Evolutionary conservation across 805 yeast genomes (phyloP), one percentile per base, ranked within the genome.

Genomic region (Komagataella mondaviorum): DNA sequence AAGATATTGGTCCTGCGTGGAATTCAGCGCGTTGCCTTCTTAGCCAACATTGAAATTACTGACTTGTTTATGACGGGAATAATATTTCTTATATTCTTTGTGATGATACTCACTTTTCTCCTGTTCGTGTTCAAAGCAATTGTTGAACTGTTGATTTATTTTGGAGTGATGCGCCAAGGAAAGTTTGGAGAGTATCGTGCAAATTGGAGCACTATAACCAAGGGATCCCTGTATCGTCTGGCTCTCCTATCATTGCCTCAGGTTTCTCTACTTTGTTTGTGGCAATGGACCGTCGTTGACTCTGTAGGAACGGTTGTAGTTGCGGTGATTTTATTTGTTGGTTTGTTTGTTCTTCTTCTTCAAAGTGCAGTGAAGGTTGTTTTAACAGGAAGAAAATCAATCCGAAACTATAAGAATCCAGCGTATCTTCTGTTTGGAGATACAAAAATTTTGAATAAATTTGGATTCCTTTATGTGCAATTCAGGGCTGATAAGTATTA

Each of bases 361-460:
- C 88, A 80, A 63, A 96, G 96, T 3, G 77, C 93, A 1, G 60
- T 73, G 17, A 80, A 84, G 62, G 91, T 89, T n/a, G 64, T 86
- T 49, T 53, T 76, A n/a, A 74, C 81, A 53, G 99, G 96, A 43
- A 69, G 81, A 55, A 76, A 76, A 57, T 89, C 97, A 0, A 70
- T 75, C 23, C 71, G 74, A 53, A 73, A 86, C 52, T 88, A 83
- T 72, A 83, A 86, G 62, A 91, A 89, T 60, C 96, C 99, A 0
- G 98, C 99, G 0, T 91, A 88, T 63, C 71, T 89, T 54, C 74
- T 93, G 55, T 93, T 77, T 61, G 96, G 98, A 48, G 95, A 93
- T 63, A 76, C 83, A 3, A 77, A 73, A 47, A 79, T 87, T 54
- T 73, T 93, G 59, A 88, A 88, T 73, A 79, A 86, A 60, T 91